phyloP scores from a whole-genome alignment of 495 filamentous ascomycete genomes.

The Glutinoglossum americanum region DNA sequence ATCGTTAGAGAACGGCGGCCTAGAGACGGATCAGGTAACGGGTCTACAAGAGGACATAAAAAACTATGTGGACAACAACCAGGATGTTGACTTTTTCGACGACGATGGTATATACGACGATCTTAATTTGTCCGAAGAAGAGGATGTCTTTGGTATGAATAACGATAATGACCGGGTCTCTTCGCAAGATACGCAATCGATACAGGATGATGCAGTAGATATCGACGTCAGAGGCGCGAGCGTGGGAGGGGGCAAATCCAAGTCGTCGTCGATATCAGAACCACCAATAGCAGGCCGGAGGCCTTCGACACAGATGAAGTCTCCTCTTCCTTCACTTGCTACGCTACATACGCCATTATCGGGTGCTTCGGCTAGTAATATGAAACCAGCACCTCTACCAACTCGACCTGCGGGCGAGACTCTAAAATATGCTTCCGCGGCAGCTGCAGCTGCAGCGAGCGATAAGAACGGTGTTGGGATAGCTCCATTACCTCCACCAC shows the following conservation, averaged over 20 bases:
- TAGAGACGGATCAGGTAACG: conserved; percentile 66
- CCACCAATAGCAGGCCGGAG: conserved; percentile 37
- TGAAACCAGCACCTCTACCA: conserved; percentile 87
- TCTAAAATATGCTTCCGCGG: conserved; percentile 89
- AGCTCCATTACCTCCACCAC: conserved; percentile 72
- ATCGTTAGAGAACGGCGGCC: conserved; percentile 74
- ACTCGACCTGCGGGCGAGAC: conserved; percentile 70
- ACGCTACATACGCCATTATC: conserved; percentile 54
- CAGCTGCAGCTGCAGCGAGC: conserved; percentile 81
- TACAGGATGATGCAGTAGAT: conserved; percentile 65
- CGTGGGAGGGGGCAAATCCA: conserved; percentile 28
- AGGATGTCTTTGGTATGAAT: conserved; percentile 62
- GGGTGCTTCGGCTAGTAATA: conserved; percentile 38
- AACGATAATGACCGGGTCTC: conserved; percentile 70
- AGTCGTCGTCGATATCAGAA: conserved; percentile 23
- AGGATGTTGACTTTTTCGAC: conserved; percentile 71
- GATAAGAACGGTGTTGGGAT: conserved; percentile 81
- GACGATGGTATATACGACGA: conserved; percentile 95
- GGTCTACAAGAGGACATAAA: conserved; percentile 78
- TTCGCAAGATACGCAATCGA: conserved; percentile 84
- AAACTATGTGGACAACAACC: conserved; percentile 84
- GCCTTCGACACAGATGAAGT: conserved; percentile 68
- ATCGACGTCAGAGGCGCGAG: conserved; percentile 25
- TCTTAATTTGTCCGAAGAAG: conserved; percentile 70
- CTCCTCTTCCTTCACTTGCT: conserved; percentile 72